A percentile compares a stretch with the other conserved stretches of the same genome.
phyloP scores from a whole-genome alignment of 371 early-diverging fungal genomes.

The Syncephalastrum contaminatum region DNA sequence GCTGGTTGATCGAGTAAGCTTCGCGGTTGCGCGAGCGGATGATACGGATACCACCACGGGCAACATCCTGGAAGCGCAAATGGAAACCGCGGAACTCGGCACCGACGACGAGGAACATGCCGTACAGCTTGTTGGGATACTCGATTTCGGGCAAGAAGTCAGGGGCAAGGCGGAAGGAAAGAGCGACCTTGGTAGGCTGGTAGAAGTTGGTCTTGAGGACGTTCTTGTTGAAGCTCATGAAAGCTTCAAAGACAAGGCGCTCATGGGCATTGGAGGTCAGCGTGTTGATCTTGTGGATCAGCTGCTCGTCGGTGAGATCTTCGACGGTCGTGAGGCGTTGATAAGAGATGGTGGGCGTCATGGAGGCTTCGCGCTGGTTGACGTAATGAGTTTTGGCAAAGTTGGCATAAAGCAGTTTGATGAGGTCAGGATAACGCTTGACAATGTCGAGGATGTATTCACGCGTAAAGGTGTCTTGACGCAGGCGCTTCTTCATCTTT shows the following conservation, averaged over 20 bases:
- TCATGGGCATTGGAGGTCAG: conserved; percentile 92
- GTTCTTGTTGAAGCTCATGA: conserved; percentile 93
- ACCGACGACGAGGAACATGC: conserved; percentile 97
- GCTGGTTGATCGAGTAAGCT: conserved; percentile 94
- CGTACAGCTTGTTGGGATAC: conserved; percentile 89
- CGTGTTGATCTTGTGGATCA: conserved; percentile 83
- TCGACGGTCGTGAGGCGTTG: conserved; percentile 87
- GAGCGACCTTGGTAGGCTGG: conserved; percentile 97
- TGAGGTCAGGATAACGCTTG: conserved; percentile 89
- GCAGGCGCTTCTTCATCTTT: conserved; percentile 96
- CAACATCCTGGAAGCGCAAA: conserved; percentile 95
- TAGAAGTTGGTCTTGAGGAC: conserved; percentile 99
- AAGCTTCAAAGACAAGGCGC: conserved; percentile 92
- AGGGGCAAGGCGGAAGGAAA: conserved; percentile 96
- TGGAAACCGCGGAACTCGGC: conserved; percentile 99
- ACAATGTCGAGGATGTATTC: conserved; percentile 97
- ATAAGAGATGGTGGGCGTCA: conserved; percentile 83
- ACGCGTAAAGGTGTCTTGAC: conserved; percentile 97
- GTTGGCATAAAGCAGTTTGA: conserved; percentile 91
- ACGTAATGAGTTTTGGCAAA: conserved; percentile 95
- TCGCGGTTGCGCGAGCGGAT: conserved; percentile 97
- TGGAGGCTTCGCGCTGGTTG: conserved; percentile 59
- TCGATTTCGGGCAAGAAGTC: conserved; percentile 92
- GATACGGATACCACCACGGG: conserved; percentile 98
- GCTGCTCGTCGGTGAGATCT: conserved; percentile 77